Evolutionary conservation across 805 yeast genomes (phyloP).

Genomic region (Middelhovenomyces tepae): DNA sequence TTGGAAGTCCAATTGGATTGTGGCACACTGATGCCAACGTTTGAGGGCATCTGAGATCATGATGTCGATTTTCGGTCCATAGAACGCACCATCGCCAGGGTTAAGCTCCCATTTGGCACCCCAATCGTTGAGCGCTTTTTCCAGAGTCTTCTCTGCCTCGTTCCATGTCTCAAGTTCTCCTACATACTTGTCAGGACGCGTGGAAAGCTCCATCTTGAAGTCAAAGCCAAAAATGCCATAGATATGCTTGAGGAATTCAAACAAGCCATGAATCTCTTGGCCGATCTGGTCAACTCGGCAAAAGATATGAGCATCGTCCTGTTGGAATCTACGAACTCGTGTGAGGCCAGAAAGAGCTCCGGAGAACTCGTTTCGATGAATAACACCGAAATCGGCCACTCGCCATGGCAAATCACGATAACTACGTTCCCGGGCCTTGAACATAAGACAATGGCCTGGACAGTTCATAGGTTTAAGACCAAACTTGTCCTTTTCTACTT

Average conservation of each 20-base stretch:
- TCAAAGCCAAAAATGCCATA: conserved; percentile 92
- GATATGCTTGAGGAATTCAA: conserved; percentile 75
- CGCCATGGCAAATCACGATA: conserved; percentile 98
- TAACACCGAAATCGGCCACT: conserved; percentile 95
- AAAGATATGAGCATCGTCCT: conserved; percentile 98
- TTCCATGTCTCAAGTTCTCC: conserved; percentile 95
- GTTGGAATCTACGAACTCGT: conserved; percentile 98
- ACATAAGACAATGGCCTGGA: conserved; percentile 92
- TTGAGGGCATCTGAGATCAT: conserved; percentile 88
- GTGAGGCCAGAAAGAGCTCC: conserved; percentile 95
- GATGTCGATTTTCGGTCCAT: conserved; percentile 97
- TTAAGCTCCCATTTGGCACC: conserved; percentile 91
- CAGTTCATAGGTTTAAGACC: conserved; percentile 94
- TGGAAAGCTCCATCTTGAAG: conserved; percentile 92
- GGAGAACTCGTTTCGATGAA: conserved; percentile 92
- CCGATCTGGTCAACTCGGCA: conserved; percentile 89
- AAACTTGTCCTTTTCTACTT: conserved; percentile 89
- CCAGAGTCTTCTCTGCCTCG: conserved; percentile 78
- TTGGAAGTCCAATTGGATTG: conserved; percentile 98
- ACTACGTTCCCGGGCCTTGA: conserved; percentile 86
- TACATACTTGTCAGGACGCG: conserved; percentile 93
- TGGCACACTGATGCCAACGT: conserved; percentile 99
- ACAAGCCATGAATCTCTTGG: conserved; percentile 69
- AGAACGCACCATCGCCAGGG: conserved; percentile 94
- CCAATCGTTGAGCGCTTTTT: conserved; percentile 71